Evolutionary conservation across 73 alveolate species (phyloP).

Genomic region (Paramecium octaurelia): DNA sequence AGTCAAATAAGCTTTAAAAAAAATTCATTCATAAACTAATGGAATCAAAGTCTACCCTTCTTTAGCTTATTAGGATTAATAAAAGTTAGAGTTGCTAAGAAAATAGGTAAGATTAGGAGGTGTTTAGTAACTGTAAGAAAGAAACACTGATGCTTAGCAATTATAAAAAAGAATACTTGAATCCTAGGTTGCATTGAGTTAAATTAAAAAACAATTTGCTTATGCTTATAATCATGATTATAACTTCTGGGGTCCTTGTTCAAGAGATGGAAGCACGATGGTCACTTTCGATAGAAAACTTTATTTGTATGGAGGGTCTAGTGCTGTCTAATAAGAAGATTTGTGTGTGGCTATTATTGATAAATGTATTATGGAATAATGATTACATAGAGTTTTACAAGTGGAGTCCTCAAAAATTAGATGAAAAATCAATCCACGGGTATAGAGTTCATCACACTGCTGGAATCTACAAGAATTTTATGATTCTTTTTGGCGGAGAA

Average conservation of each 20-base stretch:
- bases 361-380: not conserved
- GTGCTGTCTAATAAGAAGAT: not conserved
- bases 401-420: slow-evolving; percentile 18
- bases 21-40: not conserved
- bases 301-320: slow-evolving; percentile 26
- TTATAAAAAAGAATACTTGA: slow-evolving; percentile 12
- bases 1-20: not conserved
- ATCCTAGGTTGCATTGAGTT: not conserved
- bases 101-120: not conserved
- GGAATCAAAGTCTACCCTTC: slow-evolving; percentile 18
- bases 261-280: slow-evolving; percentile 3
- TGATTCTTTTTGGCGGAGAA: slow-evolving; percentile 41
- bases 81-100: not conserved
- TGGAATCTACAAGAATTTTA: not conserved
- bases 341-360: not conserved
- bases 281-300: not conserved
- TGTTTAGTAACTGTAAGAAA: not conserved
- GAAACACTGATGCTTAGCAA: not conserved
- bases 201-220: not conserved
- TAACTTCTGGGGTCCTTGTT: slow-evolving; percentile 22
- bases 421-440: not conserved
- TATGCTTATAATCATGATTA: slow-evolving; percentile 23
- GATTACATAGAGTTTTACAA: not conserved
- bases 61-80: slow-evolving; percentile 5
- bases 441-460: slow-evolving; percentile 34